These are phyloP conservation scores for Phytophthora fragariae DNA, from an alignment of 352 stramenopile species.

Conservation along the genomic window DNA sequence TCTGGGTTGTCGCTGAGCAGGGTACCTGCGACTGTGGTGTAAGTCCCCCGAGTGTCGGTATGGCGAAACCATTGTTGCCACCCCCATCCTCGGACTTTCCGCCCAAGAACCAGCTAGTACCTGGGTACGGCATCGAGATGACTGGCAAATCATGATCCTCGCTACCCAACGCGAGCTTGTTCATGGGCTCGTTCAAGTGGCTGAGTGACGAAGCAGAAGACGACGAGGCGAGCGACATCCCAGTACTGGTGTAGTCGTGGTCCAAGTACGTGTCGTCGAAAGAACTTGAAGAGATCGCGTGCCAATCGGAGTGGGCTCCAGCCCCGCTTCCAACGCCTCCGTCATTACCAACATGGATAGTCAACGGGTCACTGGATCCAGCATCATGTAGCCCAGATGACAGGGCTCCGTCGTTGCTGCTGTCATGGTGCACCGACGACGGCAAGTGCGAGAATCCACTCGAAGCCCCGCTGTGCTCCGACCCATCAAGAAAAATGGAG, in stretches of 20 bases:
- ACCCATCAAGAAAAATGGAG: slow-evolving; percentile 5
- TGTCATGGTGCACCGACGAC: not conserved
- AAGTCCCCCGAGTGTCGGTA: slow-evolving; percentile 33
- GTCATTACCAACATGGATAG: slow-evolving; percentile 19
- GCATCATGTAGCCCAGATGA: slow-evolving; percentile 3
- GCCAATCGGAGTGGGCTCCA: slow-evolving; percentile 38
- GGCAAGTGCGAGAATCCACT: slow-evolving; percentile 10
- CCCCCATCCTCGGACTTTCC: slow-evolving; percentile 17
- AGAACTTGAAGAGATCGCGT: slow-evolving; percentile 40
- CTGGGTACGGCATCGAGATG: slow-evolving; percentile 43
- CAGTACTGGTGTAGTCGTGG: slow-evolving; percentile 29
- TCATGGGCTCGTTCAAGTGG: slow-evolving; percentile 43
- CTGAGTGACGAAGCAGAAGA: slow-evolving; percentile 25
- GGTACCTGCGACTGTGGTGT: slow-evolving; percentile 26
- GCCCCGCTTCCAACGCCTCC: slow-evolving; percentile 10
- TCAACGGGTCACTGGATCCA: slow-evolving; percentile 12
- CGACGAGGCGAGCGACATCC: slow-evolving; percentile 24
- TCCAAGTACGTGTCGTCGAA: slow-evolving; percentile 53
- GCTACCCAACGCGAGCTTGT: slow-evolving; percentile 34
- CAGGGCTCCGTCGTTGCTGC: not conserved
- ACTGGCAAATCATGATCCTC: slow-evolving; percentile 40
- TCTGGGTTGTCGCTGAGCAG: slow-evolving; percentile 16
- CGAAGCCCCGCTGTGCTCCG: not conserved
- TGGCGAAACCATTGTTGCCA: slow-evolving; percentile 28
- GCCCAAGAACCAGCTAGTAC: slow-evolving; percentile 43